Percentiles rank a stretch among this genome's conserved stretches.
These are phyloP conservation scores for Ceratocystis colombiana DNA, from an alignment of 2,329 filamentous ascomycete species.

Conservation along the genomic window DNA sequence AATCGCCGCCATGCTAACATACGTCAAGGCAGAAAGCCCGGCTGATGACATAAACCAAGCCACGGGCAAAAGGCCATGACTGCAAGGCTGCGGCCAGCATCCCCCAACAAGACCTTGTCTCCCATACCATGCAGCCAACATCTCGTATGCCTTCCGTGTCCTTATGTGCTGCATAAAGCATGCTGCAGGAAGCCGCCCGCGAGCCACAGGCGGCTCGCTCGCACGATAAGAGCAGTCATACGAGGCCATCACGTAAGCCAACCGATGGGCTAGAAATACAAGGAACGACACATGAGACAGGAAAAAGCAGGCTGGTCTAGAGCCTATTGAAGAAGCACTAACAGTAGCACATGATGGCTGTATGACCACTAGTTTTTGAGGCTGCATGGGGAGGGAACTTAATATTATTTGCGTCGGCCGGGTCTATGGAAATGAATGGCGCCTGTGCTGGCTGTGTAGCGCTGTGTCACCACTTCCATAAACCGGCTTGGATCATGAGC, in stretches of 20 bases:
- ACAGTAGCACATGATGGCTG: neutral
- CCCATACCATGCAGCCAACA: neutral
- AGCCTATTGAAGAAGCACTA: neutral
- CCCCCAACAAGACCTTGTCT: neutral
- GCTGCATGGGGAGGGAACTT: neutral
- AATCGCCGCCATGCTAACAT: neutral
- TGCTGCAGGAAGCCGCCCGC: slow-evolving; percentile 1
- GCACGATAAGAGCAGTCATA: neutral
- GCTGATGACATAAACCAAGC: slow-evolving; percentile 10
- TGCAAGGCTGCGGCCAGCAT: neutral
- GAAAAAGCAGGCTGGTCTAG: neutral
- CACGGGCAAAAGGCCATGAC: neutral
- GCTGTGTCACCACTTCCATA: neutral
- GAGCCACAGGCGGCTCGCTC: slow-evolving; percentile 5
- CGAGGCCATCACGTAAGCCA: neutral
- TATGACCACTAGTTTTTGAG: neutral
- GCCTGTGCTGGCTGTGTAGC: neutral
- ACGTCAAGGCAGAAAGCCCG: neutral
- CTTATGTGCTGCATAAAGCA: slow-evolving; percentile 7
- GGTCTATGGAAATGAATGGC: neutral
- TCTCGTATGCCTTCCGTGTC: slow-evolving; percentile 6
- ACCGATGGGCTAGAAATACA: neutral
- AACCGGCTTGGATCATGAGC: neutral
- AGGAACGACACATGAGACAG: slow-evolving; percentile 3
- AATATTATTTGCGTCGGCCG: neutral